Percentiles rank a stretch among this genome's conserved stretches.
Conservation (phyloP, 306 rosid species). For the peach (Prunus persica) region Prunus_persica_NCBIv2 NC_034010.1:28989501-28990000, state of each 20-base stretch:
- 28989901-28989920: conserved; percentile 3
- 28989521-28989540: fast-evolving
- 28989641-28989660: too few relatives aligned
- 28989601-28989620: too few relatives aligned
- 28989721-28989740: too few relatives aligned
- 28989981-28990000: background rate
- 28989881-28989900: conserved; percentile 16
- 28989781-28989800: background rate
- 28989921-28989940: conserved; percentile 31
- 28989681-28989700: too few relatives aligned
- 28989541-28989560: fast-evolving
- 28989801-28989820: background rate
- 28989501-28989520: too few relatives aligned
- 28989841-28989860: background rate
- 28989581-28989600: too few relatives aligned
- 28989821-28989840: too few relatives aligned
- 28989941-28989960: background rate
- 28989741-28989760: background rate
- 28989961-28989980: background rate
- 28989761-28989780: background rate
- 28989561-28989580: too few relatives aligned
- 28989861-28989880: background rate
- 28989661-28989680: too few relatives aligned
- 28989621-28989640: too few relatives aligned
- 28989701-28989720: too few relatives aligned